phyloP scores from a whole-genome alignment of 2,329 filamentous ascomycete species.

The Seiridium unicorne region DNA sequence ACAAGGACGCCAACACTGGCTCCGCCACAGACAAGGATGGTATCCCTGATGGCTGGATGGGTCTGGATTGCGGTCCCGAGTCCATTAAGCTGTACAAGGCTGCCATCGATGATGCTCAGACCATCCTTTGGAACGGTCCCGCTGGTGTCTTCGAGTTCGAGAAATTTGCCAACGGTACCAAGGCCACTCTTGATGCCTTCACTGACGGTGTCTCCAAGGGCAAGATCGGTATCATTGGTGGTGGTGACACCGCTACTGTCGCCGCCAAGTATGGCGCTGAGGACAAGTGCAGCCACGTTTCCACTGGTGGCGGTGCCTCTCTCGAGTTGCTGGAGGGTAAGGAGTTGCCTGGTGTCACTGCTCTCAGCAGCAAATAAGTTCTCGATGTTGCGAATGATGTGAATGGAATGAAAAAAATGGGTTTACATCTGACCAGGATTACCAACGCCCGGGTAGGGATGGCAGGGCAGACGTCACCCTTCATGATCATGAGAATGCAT shows the following conservation, averaged over 20 bases:
- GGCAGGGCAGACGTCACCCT: not conserved
- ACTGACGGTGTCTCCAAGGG: slow-evolving; percentile 77
- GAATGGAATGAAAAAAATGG: too few relatives aligned
- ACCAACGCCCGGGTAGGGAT: not conserved
- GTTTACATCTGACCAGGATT: not conserved
- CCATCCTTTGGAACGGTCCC: slow-evolving; percentile 98
- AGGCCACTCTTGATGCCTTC: slow-evolving; percentile 85
- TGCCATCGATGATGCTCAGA: slow-evolving; percentile 85
- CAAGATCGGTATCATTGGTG: slow-evolving; percentile 97
- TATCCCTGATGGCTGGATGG: slow-evolving; percentile 97
- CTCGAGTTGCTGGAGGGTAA: slow-evolving; percentile 98
- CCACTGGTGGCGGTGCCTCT: slow-evolving; percentile 91
- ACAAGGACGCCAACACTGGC: slow-evolving; percentile 76
- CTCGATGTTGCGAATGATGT: not conserved
- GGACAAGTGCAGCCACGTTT: slow-evolving; percentile 97
- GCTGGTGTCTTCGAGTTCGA: slow-evolving; percentile 98
- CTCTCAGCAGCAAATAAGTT: slow-evolving; percentile 75
- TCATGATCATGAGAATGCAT: not conserved
- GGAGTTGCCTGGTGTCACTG: slow-evolving; percentile 88
- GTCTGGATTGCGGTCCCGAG: slow-evolving; percentile 90
- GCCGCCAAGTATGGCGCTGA: slow-evolving; percentile 95
- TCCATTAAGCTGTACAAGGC: slow-evolving; percentile 84
- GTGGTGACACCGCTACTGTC: slow-evolving; percentile 96
- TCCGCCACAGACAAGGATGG: slow-evolving; percentile 82
- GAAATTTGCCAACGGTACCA: slow-evolving; percentile 88